Evolutionary conservation across 1,284 basidiomycete species (phyloP).

Genomic region (Ganoderma lingzhi): DNA sequence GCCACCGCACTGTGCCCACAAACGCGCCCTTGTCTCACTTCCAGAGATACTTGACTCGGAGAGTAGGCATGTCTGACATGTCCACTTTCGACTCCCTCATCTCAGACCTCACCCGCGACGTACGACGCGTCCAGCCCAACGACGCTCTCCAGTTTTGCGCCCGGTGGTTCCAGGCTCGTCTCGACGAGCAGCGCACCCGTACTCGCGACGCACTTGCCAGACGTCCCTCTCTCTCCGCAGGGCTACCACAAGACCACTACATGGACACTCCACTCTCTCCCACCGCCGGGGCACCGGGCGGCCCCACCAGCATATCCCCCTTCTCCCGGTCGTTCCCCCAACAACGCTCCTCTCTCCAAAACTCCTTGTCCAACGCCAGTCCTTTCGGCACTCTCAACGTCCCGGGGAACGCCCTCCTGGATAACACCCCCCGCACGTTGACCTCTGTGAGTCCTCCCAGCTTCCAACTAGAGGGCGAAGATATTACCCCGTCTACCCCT

Average conservation of each 20-base stretch:
- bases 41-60: not conserved
- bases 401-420: slow-evolving; percentile 75
- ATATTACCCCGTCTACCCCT: slow-evolving; percentile 70
- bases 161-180: slow-evolving; percentile 91
- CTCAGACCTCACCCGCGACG: slow-evolving; percentile 88
- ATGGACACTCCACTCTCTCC: slow-evolving; percentile 59
- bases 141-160: slow-evolving; percentile 95
- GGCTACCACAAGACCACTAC: slow-evolving; percentile 66
- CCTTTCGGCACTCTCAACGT: slow-evolving; percentile 82
- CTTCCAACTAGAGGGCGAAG: slow-evolving; percentile 65
- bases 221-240: slow-evolving; percentile 54
- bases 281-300: slow-evolving; percentile 42
- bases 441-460: slow-evolving; percentile 51
- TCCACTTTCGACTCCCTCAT: slow-evolving; percentile 85
- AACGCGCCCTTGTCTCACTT: slow-evolving; percentile 5
- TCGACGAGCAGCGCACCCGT: slow-evolving; percentile 83
- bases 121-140: slow-evolving; percentile 83
- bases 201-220: slow-evolving; percentile 70
- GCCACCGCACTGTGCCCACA: not conserved
- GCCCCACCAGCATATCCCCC: slow-evolving; percentile 47
- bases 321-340: slow-evolving; percentile 55
- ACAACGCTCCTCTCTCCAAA: slow-evolving; percentile 55
- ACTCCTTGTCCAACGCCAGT: slow-evolving; percentile 59
- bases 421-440: slow-evolving; percentile 40
- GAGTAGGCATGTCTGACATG: slow-evolving; percentile 43